These are phyloP conservation scores for Gamsiella multidivaricata DNA, from an alignment of 192 early-diverging fungal genomes.

Conservation along the genomic window DNA sequence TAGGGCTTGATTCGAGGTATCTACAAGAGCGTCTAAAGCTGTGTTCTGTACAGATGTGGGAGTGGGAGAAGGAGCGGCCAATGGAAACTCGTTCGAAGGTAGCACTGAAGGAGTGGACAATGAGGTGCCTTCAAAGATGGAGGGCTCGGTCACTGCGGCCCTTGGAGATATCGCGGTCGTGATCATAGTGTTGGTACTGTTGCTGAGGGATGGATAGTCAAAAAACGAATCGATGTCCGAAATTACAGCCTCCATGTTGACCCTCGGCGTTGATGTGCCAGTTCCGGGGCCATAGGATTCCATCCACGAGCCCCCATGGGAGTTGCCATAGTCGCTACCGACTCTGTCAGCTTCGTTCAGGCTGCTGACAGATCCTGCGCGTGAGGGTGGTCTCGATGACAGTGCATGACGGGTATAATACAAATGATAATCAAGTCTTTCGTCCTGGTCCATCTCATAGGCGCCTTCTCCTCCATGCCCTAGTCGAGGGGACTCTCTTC, in stretches of 20 bases:
- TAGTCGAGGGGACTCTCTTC: conserved; percentile 22
- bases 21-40: background rate
- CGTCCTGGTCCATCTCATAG: conserved; percentile 56
- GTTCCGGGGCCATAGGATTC: conserved; percentile 13
- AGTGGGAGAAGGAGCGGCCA: background rate
- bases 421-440: conserved; percentile 49
- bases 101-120: background rate
- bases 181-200: background rate
- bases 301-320: conserved; percentile 22
- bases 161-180: conserved; percentile 22
- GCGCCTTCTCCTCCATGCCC: background rate
- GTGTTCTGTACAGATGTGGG: background rate
- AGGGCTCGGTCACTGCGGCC: conserved; percentile 13
- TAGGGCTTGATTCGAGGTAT: background rate
- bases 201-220: conserved; percentile 31
- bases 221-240: conserved; percentile 54
- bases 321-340: conserved; percentile 22
- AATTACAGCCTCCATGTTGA: conserved; percentile 45
- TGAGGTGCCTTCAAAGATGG: conserved; percentile 30
- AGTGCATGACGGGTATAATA: conserved; percentile 54
- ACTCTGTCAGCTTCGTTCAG: conserved; percentile 15
- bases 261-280: conserved; percentile 25
- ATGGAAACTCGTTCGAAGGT: no score
- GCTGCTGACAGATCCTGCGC: conserved; percentile 40
- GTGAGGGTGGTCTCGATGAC: conserved; percentile 45